phyloP scores from a whole-genome alignment of 78 protist species.

The Dictyostelium discoideum region DNA sequence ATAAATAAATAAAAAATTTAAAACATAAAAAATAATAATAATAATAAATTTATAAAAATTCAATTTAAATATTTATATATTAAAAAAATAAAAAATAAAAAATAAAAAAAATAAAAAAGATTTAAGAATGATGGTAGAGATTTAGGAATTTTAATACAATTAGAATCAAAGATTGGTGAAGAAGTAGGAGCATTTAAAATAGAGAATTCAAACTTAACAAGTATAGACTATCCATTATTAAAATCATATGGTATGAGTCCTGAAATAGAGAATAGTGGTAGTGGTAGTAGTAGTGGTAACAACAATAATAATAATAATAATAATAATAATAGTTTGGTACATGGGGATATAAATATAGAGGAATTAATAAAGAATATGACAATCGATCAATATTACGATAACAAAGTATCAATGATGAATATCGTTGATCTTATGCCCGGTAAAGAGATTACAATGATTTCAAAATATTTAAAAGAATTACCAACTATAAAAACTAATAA shows the following conservation, averaged over 20 bases:
- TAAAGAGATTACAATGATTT: slow-evolving; percentile 28
- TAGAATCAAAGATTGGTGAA: slow-evolving; percentile 27
- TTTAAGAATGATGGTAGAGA: slow-evolving; percentile 50
- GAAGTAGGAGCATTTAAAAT: background rate
- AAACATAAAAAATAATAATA: background rate
- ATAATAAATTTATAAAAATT: background rate
- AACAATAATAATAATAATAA: background rate
- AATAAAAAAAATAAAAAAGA: background rate
- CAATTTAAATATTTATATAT: background rate
- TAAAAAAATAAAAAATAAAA: too few species aligned
- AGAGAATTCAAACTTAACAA: background rate
- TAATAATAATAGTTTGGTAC: background rate
- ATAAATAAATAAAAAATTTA: too few species aligned
- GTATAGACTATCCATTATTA: background rate
- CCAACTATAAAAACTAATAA: background rate
- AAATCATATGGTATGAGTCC: background rate
- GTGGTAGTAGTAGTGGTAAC: background rate
- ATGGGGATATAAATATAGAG: background rate
- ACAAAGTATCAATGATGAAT: background rate
- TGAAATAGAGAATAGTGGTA: background rate
- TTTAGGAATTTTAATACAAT: slow-evolving; percentile 31
- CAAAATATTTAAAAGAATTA: slow-evolving; percentile 39
- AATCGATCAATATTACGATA: background rate
- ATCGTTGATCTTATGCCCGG: slow-evolving; percentile 48
- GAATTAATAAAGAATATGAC: slow-evolving; percentile 3